Base-by-base conservation (phyloP, 495 filamentous ascomycete genomes). In the Letharia lupina region DNA sequence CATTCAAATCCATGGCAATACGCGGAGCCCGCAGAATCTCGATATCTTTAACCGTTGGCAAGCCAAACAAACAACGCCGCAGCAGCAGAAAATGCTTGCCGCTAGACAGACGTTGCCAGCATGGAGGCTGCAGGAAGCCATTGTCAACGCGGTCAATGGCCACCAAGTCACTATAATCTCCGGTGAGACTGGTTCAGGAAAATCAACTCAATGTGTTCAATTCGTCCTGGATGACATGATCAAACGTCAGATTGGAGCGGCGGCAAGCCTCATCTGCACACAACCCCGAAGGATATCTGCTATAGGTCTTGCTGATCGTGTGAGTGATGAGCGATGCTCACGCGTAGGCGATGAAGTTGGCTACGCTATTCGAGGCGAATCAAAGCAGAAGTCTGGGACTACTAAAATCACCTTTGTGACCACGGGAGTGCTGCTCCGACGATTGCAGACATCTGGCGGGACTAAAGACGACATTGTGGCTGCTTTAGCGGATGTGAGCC, bases 401-500 rank as follows among this genome's bases (percentile, higher is more conserved):
- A 98, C 94, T 0, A 95, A 89, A 75, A 93, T 97, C 68, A 94
- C 90, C 0, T 98, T 98, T 73, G 90, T 97, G 50, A 98, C 94
- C 0, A 98, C 94, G 37, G 94, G 94, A 83, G 93, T 98, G n/a
- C 79, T 98, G 48, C 82, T 98, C 20, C 80, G 95, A 63, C 84
- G 91, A 10, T 80, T 98, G 48, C 94, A 98, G 74, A 94, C 90
- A 2, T 90, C 89, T 28, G 90, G 91, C 39, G 90, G 88, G 47
- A 81, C 84, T 41, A 82, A 84, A 56, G 85, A 90, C 15, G 91
- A 93, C 70, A 84, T 96, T 9, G 85, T 90, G 18, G 84, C 85
- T 58, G 89, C 89, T 65, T 75, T 98, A 16, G 87, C 90, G 13
- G 90, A 96, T 75, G 87, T 98, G 61, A 96, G 90, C 64, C 95